Conservation (phyloP, 257 asterid genomes). For the Echites panduratus region DNA sequence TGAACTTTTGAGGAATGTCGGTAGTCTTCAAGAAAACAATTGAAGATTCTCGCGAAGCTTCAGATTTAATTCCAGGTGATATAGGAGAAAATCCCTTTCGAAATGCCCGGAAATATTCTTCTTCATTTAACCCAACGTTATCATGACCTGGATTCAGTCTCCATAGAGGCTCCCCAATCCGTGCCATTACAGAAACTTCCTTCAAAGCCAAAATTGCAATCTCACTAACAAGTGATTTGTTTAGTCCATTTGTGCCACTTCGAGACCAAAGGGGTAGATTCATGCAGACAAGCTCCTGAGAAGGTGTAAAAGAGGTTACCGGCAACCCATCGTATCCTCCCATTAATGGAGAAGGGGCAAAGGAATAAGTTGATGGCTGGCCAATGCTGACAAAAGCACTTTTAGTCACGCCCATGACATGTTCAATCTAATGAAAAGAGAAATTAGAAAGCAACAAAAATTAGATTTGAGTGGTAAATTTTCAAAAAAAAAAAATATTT, state of each 20-base stretch:
- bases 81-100: slow-evolving; percentile 39
- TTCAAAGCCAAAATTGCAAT: not conserved
- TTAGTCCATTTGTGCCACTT: not conserved
- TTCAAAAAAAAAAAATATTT: too few relatives aligned
- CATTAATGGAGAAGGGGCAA: not conserved
- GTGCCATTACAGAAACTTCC: not conserved
- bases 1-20: slow-evolving; percentile 49
- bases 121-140: slow-evolving; percentile 21
- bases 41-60: slow-evolving; percentile 50
- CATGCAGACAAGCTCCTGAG: too few relatives aligned
- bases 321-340: not conserved
- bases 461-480: too few relatives aligned
- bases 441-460: too few relatives aligned
- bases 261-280: not conserved
- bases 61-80: slow-evolving; percentile 42
- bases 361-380: not conserved
- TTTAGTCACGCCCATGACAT: not conserved
- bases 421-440: not conserved
- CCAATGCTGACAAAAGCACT: not conserved
- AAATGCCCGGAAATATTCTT: slow-evolving; percentile 37
- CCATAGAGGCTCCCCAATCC: not conserved
- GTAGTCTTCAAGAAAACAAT: slow-evolving; percentile 43
- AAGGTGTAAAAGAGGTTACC: not conserved
- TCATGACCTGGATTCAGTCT: not conserved
- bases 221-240: not conserved